Evolutionary conservation across 495 filamentous ascomycete species (phyloP).

Genomic region (Penicillium ochrochloron): DNA sequence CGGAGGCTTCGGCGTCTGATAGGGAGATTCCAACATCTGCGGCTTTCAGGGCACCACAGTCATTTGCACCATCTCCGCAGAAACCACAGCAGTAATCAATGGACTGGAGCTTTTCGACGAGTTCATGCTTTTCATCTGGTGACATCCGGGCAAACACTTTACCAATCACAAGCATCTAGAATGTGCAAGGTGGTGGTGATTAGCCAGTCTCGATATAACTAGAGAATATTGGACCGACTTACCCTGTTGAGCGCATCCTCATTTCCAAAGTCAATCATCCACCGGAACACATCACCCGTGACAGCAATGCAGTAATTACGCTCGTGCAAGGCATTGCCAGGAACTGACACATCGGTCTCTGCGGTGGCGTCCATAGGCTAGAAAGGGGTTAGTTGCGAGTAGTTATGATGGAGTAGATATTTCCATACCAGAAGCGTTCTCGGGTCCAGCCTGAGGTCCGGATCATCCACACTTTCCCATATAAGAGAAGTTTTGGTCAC

Average conservation of each 20-base stretch:
- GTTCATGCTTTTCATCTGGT: conserved; percentile 97
- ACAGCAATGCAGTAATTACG: conserved; percentile 86
- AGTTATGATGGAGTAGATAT: neutral
- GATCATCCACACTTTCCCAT: conserved; percentile 94
- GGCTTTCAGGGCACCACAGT: conserved; percentile 96
- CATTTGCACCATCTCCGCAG: conserved; percentile 97
- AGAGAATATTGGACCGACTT: conserved; percentile 19
- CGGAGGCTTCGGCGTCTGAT: conserved; percentile 96
- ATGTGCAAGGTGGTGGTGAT: conserved; percentile 1
- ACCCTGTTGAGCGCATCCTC: conserved; percentile 75
- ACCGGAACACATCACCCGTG: conserved; percentile 92
- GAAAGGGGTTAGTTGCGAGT: conserved; percentile 31
- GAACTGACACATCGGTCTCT: conserved; percentile 78
- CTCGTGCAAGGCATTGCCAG: conserved; percentile 78
- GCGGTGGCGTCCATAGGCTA: conserved; percentile 71
- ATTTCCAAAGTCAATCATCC: conserved; percentile 89
- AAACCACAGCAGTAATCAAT: conserved; percentile 96
- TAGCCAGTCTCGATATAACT: neutral
- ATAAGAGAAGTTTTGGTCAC: conserved; percentile 70
- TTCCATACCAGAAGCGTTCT: conserved; percentile 68
- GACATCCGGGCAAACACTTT: conserved; percentile 99
- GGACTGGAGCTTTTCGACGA: conserved; percentile 95
- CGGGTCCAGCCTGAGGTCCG: conserved; percentile 72
- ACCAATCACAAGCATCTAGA: conserved; percentile 81
- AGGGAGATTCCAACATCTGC: conserved; percentile 99